A percentile compares a stretch with the other conserved stretches of the same genome.
Conservation (phyloP, 805 yeast genomes). For the Maudiozyma turicensis region DNA sequence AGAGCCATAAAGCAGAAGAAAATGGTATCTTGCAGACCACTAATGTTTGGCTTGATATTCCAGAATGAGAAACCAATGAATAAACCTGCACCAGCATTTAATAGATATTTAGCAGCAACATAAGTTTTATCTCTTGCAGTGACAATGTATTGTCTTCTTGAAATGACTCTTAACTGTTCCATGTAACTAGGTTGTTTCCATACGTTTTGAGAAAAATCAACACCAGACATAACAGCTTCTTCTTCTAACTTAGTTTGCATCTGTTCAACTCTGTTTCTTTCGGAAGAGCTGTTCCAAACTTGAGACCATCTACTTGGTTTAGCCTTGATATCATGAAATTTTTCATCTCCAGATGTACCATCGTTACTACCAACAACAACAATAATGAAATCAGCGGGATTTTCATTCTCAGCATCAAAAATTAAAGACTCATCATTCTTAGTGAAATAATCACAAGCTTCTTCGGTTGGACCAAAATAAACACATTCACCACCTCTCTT, state of each 20-base stretch:
- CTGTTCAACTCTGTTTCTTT: slow-evolving; percentile 4
- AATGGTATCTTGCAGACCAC: slow-evolving; percentile 54
- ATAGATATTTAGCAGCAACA: slow-evolving; percentile 48
- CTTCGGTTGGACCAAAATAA: slow-evolving; percentile 66
- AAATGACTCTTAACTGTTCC: slow-evolving; percentile 36
- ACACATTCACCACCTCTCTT: slow-evolving; percentile 64
- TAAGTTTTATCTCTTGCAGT: slow-evolving; percentile 56
- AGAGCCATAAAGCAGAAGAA: slow-evolving; percentile 53
- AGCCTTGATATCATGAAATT: not conserved
- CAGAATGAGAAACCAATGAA: slow-evolving; percentile 71
- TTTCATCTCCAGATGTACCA: slow-evolving; percentile 16
- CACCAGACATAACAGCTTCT: slow-evolving; percentile 11
- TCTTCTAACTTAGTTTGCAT: slow-evolving; percentile 11
- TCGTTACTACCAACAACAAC: slow-evolving; percentile 59
- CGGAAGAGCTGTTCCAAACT: slow-evolving; percentile 17
- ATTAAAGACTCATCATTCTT: slow-evolving; percentile 47
- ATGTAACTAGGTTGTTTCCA: slow-evolving; percentile 33
- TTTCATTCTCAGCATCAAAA: slow-evolving; percentile 40
- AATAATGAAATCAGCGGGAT: slow-evolving; percentile 70
- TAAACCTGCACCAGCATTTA: slow-evolving; percentile 45
- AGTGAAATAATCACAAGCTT: slow-evolving; percentile 43
- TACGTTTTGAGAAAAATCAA: slow-evolving; percentile 11
- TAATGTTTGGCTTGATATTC: slow-evolving; percentile 41
- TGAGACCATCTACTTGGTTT: slow-evolving; percentile 10
- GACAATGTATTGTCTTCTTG: slow-evolving; percentile 34